phyloP scores from a whole-genome alignment of 768 basidiomycete species.

The Dioszegia hungarica region DNA sequence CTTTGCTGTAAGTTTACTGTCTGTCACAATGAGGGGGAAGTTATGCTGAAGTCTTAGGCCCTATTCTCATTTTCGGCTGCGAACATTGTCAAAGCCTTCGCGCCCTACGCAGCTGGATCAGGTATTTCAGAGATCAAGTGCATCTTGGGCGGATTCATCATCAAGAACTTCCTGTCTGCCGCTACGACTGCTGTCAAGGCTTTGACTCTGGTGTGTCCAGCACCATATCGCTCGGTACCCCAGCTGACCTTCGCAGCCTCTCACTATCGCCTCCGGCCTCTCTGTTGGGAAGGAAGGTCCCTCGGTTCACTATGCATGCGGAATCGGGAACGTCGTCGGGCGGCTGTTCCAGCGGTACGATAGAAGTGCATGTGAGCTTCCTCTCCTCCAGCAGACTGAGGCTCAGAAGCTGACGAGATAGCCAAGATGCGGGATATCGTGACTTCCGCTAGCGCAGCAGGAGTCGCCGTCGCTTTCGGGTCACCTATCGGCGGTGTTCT shows the following conservation, averaged over 20 bases:
- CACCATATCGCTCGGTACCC: background rate
- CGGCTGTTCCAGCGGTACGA: conserved; percentile 74
- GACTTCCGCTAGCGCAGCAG: conserved; percentile 92
- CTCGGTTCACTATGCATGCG: conserved; percentile 94
- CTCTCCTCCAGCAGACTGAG: background rate
- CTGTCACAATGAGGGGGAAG: background rate
- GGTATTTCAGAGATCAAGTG: conserved; percentile 99
- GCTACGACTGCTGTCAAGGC: conserved; percentile 91
- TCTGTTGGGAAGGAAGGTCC: conserved; percentile 98
- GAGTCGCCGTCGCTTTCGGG: conserved; percentile 97
- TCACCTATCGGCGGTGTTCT: conserved; percentile 96
- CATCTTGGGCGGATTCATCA: conserved; percentile 92
- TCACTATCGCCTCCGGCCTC: conserved; percentile 93
- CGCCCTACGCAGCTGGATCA: conserved; percentile 93
- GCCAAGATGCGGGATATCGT: conserved; percentile 73
- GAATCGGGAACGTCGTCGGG: conserved; percentile 85
- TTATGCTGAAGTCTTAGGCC: conserved; percentile 59
- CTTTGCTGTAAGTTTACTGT: conserved; percentile 68
- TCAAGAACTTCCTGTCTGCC: conserved; percentile 88
- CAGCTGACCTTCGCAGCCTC: conserved; percentile 59
- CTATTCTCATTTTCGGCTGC: conserved; percentile 80
- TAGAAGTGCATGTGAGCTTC: conserved; percentile 71
- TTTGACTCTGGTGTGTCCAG: conserved; percentile 68
- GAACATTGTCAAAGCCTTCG: conserved; percentile 78
- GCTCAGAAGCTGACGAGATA: conserved; percentile 21